A percentile compares a stretch with the other conserved stretches of the same genome.
phyloP scores from a whole-genome alignment of 78 protist species.

The Salpingoeca rosetta region DNA sequence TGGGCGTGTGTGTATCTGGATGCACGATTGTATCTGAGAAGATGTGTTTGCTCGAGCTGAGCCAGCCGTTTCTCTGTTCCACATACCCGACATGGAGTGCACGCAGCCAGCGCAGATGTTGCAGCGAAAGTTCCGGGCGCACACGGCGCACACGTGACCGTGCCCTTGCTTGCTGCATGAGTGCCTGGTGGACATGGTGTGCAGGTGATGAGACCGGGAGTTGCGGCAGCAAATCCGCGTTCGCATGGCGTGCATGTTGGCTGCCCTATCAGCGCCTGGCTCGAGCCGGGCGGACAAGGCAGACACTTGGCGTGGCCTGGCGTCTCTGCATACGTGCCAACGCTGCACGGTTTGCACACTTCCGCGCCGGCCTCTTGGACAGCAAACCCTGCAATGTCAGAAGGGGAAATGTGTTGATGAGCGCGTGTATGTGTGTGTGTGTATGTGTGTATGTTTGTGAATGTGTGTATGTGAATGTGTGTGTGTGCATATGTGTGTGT shows the following conservation, averaged over 20 bases:
- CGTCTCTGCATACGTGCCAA: not conserved
- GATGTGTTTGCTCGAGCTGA: no score
- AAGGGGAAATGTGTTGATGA: no score
- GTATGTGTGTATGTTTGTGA: no score
- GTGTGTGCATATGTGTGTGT: no score
- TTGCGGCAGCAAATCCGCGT: not conserved
- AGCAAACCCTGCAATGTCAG: no score
- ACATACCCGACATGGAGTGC: not conserved
- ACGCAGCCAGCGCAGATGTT: not conserved
- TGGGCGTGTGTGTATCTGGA: not conserved
- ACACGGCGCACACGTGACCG: not conserved
- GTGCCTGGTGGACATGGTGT: not conserved
- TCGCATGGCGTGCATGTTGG: not conserved
- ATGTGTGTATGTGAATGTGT: no score
- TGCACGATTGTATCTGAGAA: not conserved
- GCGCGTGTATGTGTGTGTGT: no score
- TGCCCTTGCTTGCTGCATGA: not conserved
- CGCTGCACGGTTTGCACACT: no score
- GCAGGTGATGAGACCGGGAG: not conserved
- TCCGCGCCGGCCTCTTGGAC: no score
- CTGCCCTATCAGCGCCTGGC: not conserved
- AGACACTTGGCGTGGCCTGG: not conserved
- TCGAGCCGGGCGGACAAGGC: not conserved
- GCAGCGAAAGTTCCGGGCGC: not conserved
- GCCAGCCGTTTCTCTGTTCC: no score